Percentiles rank a stretch among this genome's conserved stretches.
Evolutionary conservation across 164 flowering plant species (phyloP).

Genomic region (Kingdonia uniflora): DNA sequence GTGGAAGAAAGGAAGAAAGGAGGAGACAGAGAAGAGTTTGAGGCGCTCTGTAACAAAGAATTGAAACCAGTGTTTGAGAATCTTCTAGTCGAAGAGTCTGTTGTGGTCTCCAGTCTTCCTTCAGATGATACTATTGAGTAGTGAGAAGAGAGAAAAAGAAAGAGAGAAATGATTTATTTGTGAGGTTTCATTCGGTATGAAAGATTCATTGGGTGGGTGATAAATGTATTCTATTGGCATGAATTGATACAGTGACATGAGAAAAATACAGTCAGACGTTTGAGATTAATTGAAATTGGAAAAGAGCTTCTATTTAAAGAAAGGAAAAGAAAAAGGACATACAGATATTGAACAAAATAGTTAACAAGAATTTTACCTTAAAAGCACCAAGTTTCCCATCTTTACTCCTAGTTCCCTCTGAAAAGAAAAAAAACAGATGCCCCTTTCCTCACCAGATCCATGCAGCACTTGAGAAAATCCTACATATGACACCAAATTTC

Average conservation of each 20-base stretch:
- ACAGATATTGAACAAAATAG: no score
- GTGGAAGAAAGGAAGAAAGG: not conserved
- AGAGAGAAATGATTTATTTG: no score
- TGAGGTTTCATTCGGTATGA: no score
- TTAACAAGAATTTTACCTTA: conserved; percentile 48
- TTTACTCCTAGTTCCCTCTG: conserved; percentile 93
- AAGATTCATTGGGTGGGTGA: no score
- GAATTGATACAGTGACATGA: no score
- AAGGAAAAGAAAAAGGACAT: no score
- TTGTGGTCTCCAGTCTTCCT: not conserved
- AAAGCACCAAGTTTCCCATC: conserved; percentile 74
- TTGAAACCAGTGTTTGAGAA: not conserved
- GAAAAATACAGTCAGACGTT: no score
- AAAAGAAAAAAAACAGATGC: conserved; percentile 94
- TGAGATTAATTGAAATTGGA: no score
- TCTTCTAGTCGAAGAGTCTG: not conserved
- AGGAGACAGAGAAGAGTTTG: not conserved
- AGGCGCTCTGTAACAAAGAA: not conserved
- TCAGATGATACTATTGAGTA: not conserved
- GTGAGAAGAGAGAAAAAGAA: no score
- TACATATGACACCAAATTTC: no score
- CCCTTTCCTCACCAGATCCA: conserved; percentile 65
- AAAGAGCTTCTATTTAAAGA: no score
- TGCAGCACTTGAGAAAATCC: conserved; percentile 86
- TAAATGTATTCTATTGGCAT: no score